These are phyloP conservation scores for Ustilago cynodontis DNA, from an alignment of 1,284 basidiomycete species.

Conservation along the genomic window DNA sequence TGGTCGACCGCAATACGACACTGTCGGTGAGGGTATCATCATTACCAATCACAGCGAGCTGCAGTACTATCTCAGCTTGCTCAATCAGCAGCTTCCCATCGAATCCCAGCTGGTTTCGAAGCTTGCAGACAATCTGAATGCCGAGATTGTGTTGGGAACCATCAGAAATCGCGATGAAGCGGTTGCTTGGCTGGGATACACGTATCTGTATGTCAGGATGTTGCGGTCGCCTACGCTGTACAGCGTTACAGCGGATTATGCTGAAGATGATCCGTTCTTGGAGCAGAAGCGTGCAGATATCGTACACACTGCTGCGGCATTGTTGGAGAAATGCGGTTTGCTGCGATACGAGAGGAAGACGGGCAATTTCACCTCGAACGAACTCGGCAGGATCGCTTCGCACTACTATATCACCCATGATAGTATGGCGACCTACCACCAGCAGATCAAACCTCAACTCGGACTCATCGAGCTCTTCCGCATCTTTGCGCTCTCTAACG, in stretches of 20 bases:
- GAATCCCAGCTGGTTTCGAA: slow-evolving; percentile 94
- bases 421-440: slow-evolving; percentile 97
- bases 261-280: slow-evolving; percentile 83
- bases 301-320: slow-evolving; percentile 89
- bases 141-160: slow-evolving; percentile 95
- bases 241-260: slow-evolving; percentile 89
- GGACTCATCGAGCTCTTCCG: slow-evolving; percentile 91
- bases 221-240: slow-evolving; percentile 90
- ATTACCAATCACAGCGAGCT: slow-evolving; percentile 97
- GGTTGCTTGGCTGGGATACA: slow-evolving; percentile 82
- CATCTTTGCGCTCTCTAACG: slow-evolving; percentile 94
- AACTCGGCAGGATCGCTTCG: slow-evolving; percentile 89
- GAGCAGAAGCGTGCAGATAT: slow-evolving; percentile 95
- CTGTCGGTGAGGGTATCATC: slow-evolving; percentile 96
- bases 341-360: slow-evolving; percentile 92
- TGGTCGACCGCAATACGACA: slow-evolving; percentile 97
- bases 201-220: slow-evolving; percentile 87
- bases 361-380: slow-evolving; percentile 79
- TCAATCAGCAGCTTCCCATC: slow-evolving; percentile 77
- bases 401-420: slow-evolving; percentile 96
- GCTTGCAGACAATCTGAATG: slow-evolving; percentile 95
- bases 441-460: slow-evolving; percentile 90
- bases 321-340: slow-evolving; percentile 93
- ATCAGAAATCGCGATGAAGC: slow-evolving; percentile 93
- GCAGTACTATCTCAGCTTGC: slow-evolving; percentile 81